Evolutionary conservation across 192 early-diverging fungal species (phyloP).

Genomic region (Tieghemiomyces parasiticus): DNA sequence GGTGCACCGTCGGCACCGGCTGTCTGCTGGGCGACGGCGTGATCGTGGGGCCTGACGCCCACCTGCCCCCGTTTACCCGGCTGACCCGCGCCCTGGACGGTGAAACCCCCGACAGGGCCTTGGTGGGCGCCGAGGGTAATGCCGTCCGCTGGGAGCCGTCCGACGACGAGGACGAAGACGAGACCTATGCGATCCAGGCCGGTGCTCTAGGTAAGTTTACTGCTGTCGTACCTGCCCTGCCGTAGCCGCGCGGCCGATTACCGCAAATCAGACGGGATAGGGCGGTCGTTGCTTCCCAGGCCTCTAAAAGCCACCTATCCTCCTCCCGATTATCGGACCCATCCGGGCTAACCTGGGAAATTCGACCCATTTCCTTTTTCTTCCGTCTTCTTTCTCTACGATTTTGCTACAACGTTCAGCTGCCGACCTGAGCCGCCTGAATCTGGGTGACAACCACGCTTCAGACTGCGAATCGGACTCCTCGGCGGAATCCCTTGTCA

Average conservation of each 20-base stretch:
- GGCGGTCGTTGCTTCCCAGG: not conserved
- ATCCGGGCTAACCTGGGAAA: not conserved
- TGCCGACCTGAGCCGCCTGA: not conserved
- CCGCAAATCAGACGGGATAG: not conserved
- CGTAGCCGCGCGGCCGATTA: too few relatives aligned
- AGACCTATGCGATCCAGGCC: constrained; percentile 10
- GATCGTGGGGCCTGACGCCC: constrained; percentile 54
- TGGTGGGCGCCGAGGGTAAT: constrained; percentile 1
- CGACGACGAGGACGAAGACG: constrained; percentile 12
- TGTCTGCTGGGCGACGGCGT: constrained; percentile 54
- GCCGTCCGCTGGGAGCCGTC: constrained; percentile 9
- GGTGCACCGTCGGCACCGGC: constrained; percentile 52
- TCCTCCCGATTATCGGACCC: not conserved
- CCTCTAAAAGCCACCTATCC: not conserved
- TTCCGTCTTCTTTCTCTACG: not conserved
- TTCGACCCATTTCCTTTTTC: not conserved
- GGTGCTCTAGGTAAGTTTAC: constrained; percentile 9
- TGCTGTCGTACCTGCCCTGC: too few relatives aligned
- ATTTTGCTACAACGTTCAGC: too few relatives aligned
- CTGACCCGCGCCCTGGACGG: constrained; percentile 24
- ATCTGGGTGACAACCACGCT: not conserved
- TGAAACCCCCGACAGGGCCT: not conserved
- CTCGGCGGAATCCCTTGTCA: constrained; percentile 11
- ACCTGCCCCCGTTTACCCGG: constrained; percentile 45
- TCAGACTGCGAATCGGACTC: not conserved